phyloP scores from a whole-genome alignment of 2,329 filamentous ascomycete genomes.

The Paecilomyces sp. region DNA sequence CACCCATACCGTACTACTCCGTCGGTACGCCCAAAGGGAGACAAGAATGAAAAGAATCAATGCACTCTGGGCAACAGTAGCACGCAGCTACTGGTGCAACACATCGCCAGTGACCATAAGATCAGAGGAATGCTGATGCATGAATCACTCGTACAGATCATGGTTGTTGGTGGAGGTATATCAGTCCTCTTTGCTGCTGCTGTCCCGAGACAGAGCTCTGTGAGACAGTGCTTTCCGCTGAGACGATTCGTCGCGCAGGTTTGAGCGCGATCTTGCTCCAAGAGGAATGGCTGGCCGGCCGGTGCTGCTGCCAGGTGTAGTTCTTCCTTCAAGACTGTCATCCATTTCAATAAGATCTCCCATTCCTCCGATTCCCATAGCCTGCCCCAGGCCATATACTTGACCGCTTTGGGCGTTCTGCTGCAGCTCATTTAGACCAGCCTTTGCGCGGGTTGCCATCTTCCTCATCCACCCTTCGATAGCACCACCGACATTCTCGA shows the following conservation, averaged over 20 bases:
- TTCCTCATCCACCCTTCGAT: slow-evolving; percentile 88
- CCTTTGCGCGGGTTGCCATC: slow-evolving; percentile 51
- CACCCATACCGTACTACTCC: background rate
- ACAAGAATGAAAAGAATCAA: background rate
- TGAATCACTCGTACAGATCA: background rate
- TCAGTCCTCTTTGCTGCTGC: background rate
- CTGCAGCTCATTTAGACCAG: slow-evolving; percentile 32
- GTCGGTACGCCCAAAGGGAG: background rate
- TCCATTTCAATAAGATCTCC: slow-evolving; percentile 40
- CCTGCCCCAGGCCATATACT: slow-evolving; percentile 14
- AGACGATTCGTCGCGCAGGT: background rate
- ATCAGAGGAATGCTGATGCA: background rate
- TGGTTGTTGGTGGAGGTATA: background rate
- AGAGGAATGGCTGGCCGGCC: slow-evolving; percentile 12
- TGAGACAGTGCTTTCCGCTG: background rate
- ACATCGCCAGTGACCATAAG: background rate
- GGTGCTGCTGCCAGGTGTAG: background rate
- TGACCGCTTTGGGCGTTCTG: slow-evolving; percentile 18
- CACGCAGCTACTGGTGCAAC: background rate
- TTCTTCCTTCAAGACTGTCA: slow-evolving; percentile 20
- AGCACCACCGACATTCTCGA: slow-evolving; percentile 79
- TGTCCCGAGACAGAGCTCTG: background rate
- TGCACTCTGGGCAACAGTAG: background rate
- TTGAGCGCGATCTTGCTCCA: slow-evolving; percentile 4
- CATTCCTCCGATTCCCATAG: slow-evolving; percentile 20